phyloP scores from a whole-genome alignment of 768 basidiomycete genomes.

The Agrocybe chaxingu region DNA sequence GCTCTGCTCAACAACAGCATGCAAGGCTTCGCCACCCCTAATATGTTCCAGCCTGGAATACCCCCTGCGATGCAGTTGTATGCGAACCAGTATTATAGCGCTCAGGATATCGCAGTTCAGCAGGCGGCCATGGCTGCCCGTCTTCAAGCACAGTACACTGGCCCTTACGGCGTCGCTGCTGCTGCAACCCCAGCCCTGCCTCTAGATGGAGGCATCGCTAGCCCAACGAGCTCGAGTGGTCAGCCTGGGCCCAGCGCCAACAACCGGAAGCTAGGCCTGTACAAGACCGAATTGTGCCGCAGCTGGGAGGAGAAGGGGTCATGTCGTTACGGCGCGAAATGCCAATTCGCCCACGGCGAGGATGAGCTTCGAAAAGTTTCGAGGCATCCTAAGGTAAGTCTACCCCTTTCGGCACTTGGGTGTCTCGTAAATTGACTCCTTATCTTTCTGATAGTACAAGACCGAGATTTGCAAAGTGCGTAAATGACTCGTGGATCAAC shows the following conservation, averaged over 20 bases:
- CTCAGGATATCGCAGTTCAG: conserved; percentile 53
- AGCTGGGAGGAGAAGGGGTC: conserved; percentile 92
- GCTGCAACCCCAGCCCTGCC: conserved; percentile 23
- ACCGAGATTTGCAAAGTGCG: conserved; percentile 89
- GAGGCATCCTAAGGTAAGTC: conserved; percentile 81
- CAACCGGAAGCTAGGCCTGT: conserved; percentile 85
- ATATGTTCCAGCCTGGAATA: conserved; percentile 54
- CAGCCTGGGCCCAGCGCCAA: conserved; percentile 81
- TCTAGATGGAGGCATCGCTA: conserved; percentile 34
- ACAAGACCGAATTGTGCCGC: conserved; percentile 87
- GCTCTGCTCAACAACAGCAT: conserved; percentile 57
- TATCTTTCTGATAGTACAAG: conserved; percentile 62
- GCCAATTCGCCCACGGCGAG: conserved; percentile 92
- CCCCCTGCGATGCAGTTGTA: conserved; percentile 61
- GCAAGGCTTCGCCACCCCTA: conserved; percentile 50
- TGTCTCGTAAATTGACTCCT: conserved; percentile 5
- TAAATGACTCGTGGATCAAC: conserved; percentile 6
- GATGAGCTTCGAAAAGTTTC: conserved; percentile 82
- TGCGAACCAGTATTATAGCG: conserved; percentile 65
- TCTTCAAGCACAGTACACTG: conserved; percentile 62
- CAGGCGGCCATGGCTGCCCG: conserved; percentile 55
- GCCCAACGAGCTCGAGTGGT: conserved; percentile 39
- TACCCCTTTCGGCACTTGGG: conserved; percentile 5
- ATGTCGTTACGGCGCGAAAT: conserved; percentile 84
- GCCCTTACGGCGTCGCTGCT: conserved; percentile 39